Conservation (phyloP, 1,284 basidiomycete species). For the Sporisorium graminicola region DNA sequence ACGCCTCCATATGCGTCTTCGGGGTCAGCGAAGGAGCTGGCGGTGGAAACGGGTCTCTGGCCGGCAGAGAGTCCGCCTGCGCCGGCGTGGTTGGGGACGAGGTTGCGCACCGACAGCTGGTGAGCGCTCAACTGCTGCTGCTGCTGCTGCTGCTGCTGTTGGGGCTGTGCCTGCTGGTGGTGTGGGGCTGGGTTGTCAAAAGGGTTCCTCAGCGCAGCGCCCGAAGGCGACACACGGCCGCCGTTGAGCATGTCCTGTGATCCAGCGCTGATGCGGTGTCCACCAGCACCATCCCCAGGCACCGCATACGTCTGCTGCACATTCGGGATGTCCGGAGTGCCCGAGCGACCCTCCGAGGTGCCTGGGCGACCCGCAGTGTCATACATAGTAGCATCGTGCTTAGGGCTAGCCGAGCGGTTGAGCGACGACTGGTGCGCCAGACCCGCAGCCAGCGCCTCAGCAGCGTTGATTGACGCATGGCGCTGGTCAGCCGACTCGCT, state of each 20-base stretch:
- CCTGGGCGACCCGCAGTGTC: slow-evolving; percentile 51
- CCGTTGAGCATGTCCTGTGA: slow-evolving; percentile 20
- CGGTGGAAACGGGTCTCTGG: slow-evolving; percentile 53
- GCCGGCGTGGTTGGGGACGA: slow-evolving; percentile 16
- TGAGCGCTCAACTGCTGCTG: slow-evolving; percentile 5
- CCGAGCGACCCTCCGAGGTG: slow-evolving; percentile 49
- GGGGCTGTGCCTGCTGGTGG: slow-evolving; percentile 1
- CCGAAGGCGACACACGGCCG: not conserved
- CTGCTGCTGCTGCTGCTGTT: slow-evolving; percentile 3
- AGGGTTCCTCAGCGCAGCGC: slow-evolving; percentile 11
- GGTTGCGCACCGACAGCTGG: slow-evolving; percentile 46
- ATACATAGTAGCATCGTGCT: slow-evolving; percentile 5
- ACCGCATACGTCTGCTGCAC: slow-evolving; percentile 59
- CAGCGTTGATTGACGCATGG: slow-evolving; percentile 25
- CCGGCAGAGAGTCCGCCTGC: slow-evolving; percentile 17
- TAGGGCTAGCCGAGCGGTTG: slow-evolving; percentile 23
- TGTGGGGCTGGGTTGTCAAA: slow-evolving; percentile 24
- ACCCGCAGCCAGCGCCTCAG: slow-evolving; percentile 41
- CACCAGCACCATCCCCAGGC: slow-evolving; percentile 14
- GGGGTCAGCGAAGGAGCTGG: slow-evolving; percentile 47
- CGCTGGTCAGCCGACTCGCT: slow-evolving; percentile 21
- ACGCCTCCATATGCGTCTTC: slow-evolving; percentile 62
- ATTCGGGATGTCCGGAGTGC: slow-evolving; percentile 62
- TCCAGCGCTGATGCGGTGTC: slow-evolving; percentile 14
- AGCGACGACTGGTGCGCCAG: slow-evolving; percentile 38